Base-by-base conservation (phyloP, 2,329 filamentous ascomycete species). In the Sporothrix curviconia region DNA sequence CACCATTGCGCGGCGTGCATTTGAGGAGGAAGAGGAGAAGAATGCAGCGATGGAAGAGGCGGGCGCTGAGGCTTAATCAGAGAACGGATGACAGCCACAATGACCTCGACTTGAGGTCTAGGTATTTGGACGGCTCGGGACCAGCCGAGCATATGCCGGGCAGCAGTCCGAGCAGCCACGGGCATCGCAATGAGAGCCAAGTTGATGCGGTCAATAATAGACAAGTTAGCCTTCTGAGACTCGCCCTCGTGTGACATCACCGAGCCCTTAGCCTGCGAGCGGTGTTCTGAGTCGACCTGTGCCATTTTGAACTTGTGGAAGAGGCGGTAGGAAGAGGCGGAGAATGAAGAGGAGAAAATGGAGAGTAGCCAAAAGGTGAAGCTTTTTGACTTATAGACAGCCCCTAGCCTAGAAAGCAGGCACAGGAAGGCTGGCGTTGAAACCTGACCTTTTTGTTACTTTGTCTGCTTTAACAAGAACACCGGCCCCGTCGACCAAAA, bases 101-200 rank as follows among this genome's bases (percentile, higher is more conserved):
- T 84, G 56, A 96, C 67, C 57, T 88, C 86, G 14, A 92, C 53
- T 80, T 80, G 4, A 96, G 73, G 68, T 95, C 87, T 73, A 92
- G 85, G 74, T 94, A 90, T 47, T 83, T 81, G 4, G 86, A 82
- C 7, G 84, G 84, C 34, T 85, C 78, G 0, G n/a, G 91, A 90
- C 40, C 87, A 71, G 28, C 79, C 80, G 7, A 96, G 75, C 2
- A 84, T 67, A 65, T 91, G 87, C 49, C 79, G 72, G 12, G 89
- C 60, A 2, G 83, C 77, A 1, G 85, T 80, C 61, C 82, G 83
- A n/a, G 81, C 66, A 12, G 89, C 74, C 11, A 84, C 73, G 0
- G 87, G 87, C 2, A 89, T 28, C 3, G 53, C 53, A 24, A 53
- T 37, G 25, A 55, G 24, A 17, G 42, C 47, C 14, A 60, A 24